A percentile compares a stretch with the other conserved stretches of the same genome.
Evolutionary conservation across 164 flowering plant genomes (phyloP).

Genomic region (Tetracentron sinense): DNA sequence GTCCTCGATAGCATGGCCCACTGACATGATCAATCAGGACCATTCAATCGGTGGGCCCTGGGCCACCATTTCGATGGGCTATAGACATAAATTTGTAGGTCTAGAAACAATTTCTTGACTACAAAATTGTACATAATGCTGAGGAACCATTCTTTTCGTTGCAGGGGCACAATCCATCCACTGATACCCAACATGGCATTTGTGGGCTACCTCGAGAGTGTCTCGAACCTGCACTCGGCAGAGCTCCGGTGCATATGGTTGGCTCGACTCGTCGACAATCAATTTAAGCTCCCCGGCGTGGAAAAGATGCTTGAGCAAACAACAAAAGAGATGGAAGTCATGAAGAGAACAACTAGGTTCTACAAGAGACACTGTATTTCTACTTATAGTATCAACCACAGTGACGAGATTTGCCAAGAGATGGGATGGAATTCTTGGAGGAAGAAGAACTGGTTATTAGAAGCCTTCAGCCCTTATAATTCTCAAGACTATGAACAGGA

Average conservation of each 20-base stretch:
- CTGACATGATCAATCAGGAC: no score
- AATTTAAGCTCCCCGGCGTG: conserved; percentile 68
- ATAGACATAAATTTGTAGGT: no score
- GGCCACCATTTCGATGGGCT: no score
- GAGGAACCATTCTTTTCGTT: no score
- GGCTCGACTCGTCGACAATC: conserved; percentile 43
- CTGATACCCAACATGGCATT: conserved; percentile 86
- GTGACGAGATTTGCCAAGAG: conserved; percentile 80
- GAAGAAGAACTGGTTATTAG: conserved; percentile 68
- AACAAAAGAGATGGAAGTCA: conserved; percentile 55
- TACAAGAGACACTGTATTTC: conserved; percentile 87
- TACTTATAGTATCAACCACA: conserved; percentile 78
- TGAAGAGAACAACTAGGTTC: conserved; percentile 71
- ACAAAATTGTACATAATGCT: no score
- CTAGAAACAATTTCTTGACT: no score
- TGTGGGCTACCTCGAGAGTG: conserved; percentile 76
- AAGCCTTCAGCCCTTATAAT: conserved; percentile 74
- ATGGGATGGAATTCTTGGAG: conserved; percentile 92
- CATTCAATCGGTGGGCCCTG: no score
- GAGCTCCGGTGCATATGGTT: conserved; percentile 90
- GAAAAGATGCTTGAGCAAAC: conserved; percentile 64
- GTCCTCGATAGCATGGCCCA: no score
- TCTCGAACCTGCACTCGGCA: conserved; percentile 68
- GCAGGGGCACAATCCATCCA: conserved; percentile 78
- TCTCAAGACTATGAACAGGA: conserved; percentile 58